Evolutionary conservation across 2,329 filamentous ascomycete species (phyloP), one percentile per base, ranked within the genome.

Genomic region (Cryphonectria parasitica): DNA sequence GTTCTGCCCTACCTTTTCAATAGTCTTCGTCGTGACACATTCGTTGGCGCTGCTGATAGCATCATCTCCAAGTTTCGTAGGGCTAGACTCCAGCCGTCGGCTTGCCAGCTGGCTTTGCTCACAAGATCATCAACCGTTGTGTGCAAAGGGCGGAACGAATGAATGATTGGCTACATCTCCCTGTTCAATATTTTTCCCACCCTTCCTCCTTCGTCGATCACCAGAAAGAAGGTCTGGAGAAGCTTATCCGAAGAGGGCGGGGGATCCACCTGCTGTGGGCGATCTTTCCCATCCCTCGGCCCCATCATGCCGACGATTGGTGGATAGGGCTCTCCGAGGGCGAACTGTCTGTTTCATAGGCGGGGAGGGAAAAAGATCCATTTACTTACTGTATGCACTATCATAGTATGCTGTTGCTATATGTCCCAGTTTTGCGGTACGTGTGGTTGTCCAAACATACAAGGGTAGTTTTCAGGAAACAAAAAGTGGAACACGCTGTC

Each of bases 301-400:
- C 13, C 36, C 61, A 15, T 41, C 34, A 28, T 28, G 63, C 45
- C 54, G 45, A 28, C 64, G 64, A 66, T 66, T 66, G 64, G 64
- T 56, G 64, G 45, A 66, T 1, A 39, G 64, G 64, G 45, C 45
- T 25, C 64, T 56, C 64, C 19, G 49, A 17, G 54, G n/a, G 41
- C n/a, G 15, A 36, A 10, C 8, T 34, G 63, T 49, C 10, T 49
- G 63, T 64, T 64, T 64, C 63, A 64, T 25, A 25, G 22, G 19
- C 19, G 45, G 22, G 45, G 22, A 19, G 22, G 19, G 45, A 7
- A 39, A 45, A 17, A 22, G 25, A 19, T 19, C 45, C 19, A 22
- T 52, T n/a, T 52, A n/a, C 45, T 52, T 39, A n/a, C 45, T 3
- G 34, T 25, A 52, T 52, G 10, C 0, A 10, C 45, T n/a, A 25